Evolutionary conservation across 371 early-diverging fungal genomes (phyloP).

Genomic region (Mucor piriformis): DNA sequence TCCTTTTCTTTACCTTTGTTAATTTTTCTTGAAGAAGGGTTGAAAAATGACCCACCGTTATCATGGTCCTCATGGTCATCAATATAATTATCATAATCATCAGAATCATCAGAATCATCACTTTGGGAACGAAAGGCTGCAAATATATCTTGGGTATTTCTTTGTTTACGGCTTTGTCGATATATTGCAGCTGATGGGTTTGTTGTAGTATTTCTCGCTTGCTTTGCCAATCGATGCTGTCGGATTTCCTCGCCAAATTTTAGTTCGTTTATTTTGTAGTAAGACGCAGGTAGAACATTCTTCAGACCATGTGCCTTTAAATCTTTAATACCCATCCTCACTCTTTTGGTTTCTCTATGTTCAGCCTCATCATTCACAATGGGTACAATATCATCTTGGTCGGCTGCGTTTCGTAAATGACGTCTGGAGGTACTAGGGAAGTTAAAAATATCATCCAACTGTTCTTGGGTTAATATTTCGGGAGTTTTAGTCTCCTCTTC

Average conservation of each 20-base stretch:
- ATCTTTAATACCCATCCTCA: background rate
- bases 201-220: background rate
- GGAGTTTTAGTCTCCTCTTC: background rate
- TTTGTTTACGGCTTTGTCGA: background rate
- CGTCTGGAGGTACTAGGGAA: background rate
- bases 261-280: constrained; percentile 8
- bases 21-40: too few relatives aligned
- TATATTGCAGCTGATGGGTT: background rate
- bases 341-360: constrained; percentile 4
- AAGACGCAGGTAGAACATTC: constrained; percentile 19
- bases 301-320: constrained; percentile 3
- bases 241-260: constrained; percentile 6
- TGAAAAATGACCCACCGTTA: too few relatives aligned
- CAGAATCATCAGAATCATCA: background rate
- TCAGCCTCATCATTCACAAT: constrained; percentile 9
- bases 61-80: too few relatives aligned
- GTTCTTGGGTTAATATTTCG: background rate
- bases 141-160: constrained; percentile 1
- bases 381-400: background rate
- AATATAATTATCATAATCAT: background rate
- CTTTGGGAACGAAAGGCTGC: constrained; percentile 1
- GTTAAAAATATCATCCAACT: constrained; percentile 4
- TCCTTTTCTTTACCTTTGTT: too few relatives aligned
- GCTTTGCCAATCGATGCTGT: background rate
- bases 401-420: background rate